A percentile compares a stretch with the other conserved stretches of the same genome.
phyloP scores from a whole-genome alignment of 345 rosid genomes.

The Rhodomyrtus tomentosa region DNA sequence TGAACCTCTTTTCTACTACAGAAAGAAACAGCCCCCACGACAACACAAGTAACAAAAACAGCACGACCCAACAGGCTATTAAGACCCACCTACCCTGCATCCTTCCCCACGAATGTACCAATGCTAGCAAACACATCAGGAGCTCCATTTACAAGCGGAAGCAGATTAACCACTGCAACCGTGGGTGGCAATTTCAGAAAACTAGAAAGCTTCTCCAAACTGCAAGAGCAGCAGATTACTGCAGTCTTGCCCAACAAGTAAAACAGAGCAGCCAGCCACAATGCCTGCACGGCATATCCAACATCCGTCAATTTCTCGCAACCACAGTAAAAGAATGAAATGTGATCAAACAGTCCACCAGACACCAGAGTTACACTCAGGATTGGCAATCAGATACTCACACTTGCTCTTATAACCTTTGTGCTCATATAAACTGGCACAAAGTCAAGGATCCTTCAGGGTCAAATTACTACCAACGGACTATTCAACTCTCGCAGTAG shows the following conservation, averaged over 20 bases:
- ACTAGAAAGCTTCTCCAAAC: constrained; percentile 72
- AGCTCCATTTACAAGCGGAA: constrained; percentile 90
- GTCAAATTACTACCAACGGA: constrained; percentile 5
- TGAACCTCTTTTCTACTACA: constrained; percentile 51
- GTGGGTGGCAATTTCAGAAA: constrained; percentile 69
- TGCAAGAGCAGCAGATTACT: constrained; percentile 75
- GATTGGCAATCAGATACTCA: constrained; percentile 43
- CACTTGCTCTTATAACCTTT: constrained; percentile 33
- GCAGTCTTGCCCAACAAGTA: constrained; percentile 82
- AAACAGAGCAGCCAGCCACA: constrained; percentile 76
- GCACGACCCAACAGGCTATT: constrained; percentile 91
- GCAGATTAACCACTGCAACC: constrained; percentile 78
- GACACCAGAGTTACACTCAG: constrained; percentile 56
- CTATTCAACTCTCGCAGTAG: neutral
- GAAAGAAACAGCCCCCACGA: constrained; percentile 69
- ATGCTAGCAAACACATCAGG: constrained; percentile 94
- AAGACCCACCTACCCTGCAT: constrained; percentile 79
- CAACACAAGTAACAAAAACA: constrained; percentile 72
- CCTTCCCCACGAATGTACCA: constrained; percentile 68
- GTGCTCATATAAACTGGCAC: constrained; percentile 29
- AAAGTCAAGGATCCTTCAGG: constrained; percentile 12
- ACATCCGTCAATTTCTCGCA: constrained; percentile 33
- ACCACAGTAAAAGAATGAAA: constrained; percentile 63
- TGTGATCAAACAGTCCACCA: constrained; percentile 64
- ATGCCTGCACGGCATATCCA: constrained; percentile 31